A percentile compares a stretch with the other conserved stretches of the same genome.
Conservation (phyloP, 306 rosid species). For the Inga oerstediana region DNA sequence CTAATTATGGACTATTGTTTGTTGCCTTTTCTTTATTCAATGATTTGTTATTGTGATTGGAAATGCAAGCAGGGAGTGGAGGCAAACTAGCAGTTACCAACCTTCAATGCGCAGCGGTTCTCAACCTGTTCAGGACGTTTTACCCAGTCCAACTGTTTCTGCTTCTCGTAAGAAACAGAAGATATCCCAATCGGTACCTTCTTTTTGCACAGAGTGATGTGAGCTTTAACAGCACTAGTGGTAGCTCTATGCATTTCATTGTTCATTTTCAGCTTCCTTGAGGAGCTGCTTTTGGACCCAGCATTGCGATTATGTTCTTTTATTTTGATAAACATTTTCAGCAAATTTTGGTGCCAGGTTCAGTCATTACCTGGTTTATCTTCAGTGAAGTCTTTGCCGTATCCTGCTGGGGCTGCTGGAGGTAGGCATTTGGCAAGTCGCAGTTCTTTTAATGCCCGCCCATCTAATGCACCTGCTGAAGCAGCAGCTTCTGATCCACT, state of each 20-base stretch:
- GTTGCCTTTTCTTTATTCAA: neutral
- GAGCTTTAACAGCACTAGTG: slow-evolving; percentile 24
- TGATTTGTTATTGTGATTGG: slow-evolving; percentile 39
- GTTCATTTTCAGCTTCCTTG: slow-evolving; percentile 15
- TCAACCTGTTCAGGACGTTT: slow-evolving; percentile 65
- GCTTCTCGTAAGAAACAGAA: slow-evolving; percentile 94
- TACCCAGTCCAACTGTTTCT: slow-evolving; percentile 79
- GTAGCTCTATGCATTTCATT: slow-evolving; percentile 13
- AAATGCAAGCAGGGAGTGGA: slow-evolving; percentile 79
- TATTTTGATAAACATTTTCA: neutral
- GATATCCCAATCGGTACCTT: slow-evolving; percentile 69
- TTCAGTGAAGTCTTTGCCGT: slow-evolving; percentile 56
- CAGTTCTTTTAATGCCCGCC: slow-evolving; percentile 57
- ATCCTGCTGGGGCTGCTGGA: slow-evolving; percentile 54
- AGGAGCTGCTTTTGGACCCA: slow-evolving; percentile 31
- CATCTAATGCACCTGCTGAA: slow-evolving; percentile 54
- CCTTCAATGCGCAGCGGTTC: slow-evolving; percentile 68
- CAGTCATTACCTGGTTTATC: slow-evolving; percentile 68
- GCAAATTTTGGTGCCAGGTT: slow-evolving; percentile 43
- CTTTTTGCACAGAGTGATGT: slow-evolving; percentile 32
- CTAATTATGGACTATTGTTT: slow-evolving; percentile 3
- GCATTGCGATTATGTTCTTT: neutral
- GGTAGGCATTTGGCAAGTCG: slow-evolving; percentile 63
- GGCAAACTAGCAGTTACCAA: slow-evolving; percentile 73
- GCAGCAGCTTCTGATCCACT: slow-evolving; percentile 59